Conservation (phyloP, 345 rosid genomes). For the Durio zibethinus region DNA sequence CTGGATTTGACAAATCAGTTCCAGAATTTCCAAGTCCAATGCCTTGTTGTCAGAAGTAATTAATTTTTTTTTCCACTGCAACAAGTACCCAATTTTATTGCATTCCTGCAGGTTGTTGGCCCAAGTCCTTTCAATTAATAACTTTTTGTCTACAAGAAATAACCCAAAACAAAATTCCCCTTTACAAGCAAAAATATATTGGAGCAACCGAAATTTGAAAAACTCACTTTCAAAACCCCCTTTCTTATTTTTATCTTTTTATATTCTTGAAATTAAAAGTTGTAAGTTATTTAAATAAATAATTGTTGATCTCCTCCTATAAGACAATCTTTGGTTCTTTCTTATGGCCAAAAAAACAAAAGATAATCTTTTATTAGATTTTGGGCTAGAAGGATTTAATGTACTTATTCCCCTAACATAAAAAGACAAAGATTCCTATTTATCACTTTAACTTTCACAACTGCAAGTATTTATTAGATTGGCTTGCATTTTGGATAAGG, state of each 20-base stretch:
- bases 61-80: neutral
- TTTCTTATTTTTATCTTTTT: neutral
- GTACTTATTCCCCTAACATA: neutral
- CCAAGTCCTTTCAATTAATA: neutral
- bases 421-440: neutral
- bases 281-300: neutral
- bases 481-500: neutral
- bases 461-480: neutral
- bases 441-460: neutral
- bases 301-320: neutral
- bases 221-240: neutral
- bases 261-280: neutral
- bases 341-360: neutral
- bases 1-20: neutral
- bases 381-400: too few species aligned
- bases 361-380: too few species aligned
- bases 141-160: neutral
- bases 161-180: neutral
- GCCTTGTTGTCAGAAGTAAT: neutral
- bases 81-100: neutral
- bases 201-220: neutral
- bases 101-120: neutral
- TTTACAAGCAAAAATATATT: neutral
- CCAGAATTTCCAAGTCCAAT: neutral
- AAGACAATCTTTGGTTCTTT: neutral